A percentile compares a stretch with the other conserved stretches of the same genome.
Evolutionary conservation across 495 filamentous ascomycete genomes (phyloP).

Genomic region (Haplographium delicatum): DNA sequence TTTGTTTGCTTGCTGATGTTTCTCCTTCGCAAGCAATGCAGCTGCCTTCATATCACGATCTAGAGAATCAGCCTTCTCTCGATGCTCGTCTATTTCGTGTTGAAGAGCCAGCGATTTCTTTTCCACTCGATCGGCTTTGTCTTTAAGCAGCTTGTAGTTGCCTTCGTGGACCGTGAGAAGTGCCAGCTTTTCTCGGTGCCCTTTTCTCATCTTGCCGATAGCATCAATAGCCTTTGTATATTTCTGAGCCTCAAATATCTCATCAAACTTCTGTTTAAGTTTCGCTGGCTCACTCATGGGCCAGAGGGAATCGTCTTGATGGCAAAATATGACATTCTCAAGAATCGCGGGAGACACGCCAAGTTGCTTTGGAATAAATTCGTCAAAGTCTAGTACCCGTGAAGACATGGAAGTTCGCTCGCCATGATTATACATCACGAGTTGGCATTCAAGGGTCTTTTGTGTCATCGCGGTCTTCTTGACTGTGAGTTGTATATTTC

Average conservation of each 20-base stretch:
- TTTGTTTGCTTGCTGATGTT: conserved; percentile 38
- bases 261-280: conserved; percentile 91
- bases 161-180: conserved; percentile 67
- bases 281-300: conserved; percentile 85
- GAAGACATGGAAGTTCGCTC: conserved; percentile 73
- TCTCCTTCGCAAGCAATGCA: conserved; percentile 38
- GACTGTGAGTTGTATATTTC: conserved; percentile 77
- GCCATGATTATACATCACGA: conserved; percentile 73
- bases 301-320: conserved; percentile 97
- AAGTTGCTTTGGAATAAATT: conserved; percentile 77
- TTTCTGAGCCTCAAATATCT: conserved; percentile 94
- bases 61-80: conserved; percentile 52
- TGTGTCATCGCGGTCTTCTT: conserved; percentile 68
- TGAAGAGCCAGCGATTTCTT: conserved; percentile 58
- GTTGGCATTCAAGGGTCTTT: conserved; percentile 76
- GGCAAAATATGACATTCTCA: conserved; percentile 95
- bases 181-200: conserved; percentile 66
- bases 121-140: conserved; percentile 68
- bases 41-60: conserved; percentile 47
- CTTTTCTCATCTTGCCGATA: conserved; percentile 79
- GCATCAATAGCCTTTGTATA: conserved; percentile 97
- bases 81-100: conserved; percentile 66
- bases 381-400: conserved; percentile 70
- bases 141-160: conserved; percentile 78
- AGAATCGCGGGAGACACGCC: conserved; percentile 88